Base-by-base conservation (phyloP, 495 filamentous ascomycete species). In the Hypoxylon rickii region DNA sequence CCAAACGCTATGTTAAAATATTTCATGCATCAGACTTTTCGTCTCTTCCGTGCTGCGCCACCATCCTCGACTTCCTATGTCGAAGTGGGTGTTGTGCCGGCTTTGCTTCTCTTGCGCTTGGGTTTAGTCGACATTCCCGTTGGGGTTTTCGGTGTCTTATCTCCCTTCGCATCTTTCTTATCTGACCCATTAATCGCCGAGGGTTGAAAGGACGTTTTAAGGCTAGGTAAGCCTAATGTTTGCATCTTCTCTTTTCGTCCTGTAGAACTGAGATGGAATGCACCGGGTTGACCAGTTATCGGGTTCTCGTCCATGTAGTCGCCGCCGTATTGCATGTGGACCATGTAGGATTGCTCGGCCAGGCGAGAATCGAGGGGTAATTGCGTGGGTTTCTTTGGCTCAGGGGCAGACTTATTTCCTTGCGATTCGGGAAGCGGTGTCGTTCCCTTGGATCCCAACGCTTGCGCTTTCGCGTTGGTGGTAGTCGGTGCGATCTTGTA, bases 241-340 rank as follows among this genome's bases (percentile, higher is more conserved):
- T 62, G 64, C 3, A 67, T 67, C 59, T 73, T 77, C 24, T 68
- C 72, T 44, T 76, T 78, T 15, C 79, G 71, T 2, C 80, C 79
- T 3, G 83, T 82, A 21, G 78, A 85, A 8, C 83, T 83, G 42
- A 95, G 77, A 46, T 88, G 86, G 72, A 96, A 96, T n/a, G 85
- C 83, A 16, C 92, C 92, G 0, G 92, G 92, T 61, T 89, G 86
- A 38, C 92, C 92, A 1, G 87, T 83, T 40, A 96, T 81, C 2
- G 91, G 90, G 59, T 86, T 94, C 68, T 96, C 91, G 70, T 98
- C 91, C 84, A 94, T 91, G 70, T 83, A 96, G 45, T 97, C 92
- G 40, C 87, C 82, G 18, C 81, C 83, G 49, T 84, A 86, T 29
- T 79, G 78, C 12, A 85, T 69, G 39, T 86, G 75, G 19, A 94